A percentile compares a stretch with the other conserved stretches of the same genome.
These are phyloP conservation scores for Avena atlantica DNA, from an alignment of 176 grass and related monocot species.

Conservation along the genomic window DNA sequence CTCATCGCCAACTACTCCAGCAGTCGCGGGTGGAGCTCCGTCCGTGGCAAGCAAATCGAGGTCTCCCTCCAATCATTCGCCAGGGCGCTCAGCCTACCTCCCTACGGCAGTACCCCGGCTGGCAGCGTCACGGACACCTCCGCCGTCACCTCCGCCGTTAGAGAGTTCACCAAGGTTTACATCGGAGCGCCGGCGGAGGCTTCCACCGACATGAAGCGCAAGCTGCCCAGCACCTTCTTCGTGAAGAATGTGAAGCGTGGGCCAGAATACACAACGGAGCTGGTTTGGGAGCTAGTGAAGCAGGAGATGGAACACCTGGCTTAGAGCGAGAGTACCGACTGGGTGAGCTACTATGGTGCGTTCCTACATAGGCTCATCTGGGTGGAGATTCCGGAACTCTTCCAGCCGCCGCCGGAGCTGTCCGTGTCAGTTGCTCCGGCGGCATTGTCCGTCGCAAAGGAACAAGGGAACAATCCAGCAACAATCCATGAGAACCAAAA, in stretches of 20 bases:
- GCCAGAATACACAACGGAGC: neutral
- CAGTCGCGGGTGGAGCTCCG: neutral
- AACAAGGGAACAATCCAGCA: neutral
- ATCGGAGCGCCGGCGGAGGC: neutral
- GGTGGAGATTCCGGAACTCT: neutral
- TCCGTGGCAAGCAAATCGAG: neutral
- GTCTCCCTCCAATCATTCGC: neutral
- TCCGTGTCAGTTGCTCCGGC: neutral
- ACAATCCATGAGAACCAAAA: neutral
- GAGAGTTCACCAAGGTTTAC: neutral
- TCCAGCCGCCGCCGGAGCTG: neutral
- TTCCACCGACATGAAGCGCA: neutral
- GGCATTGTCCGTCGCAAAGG: neutral
- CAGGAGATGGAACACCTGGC: neutral
- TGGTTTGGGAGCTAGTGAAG: neutral
- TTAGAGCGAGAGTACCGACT: neutral
- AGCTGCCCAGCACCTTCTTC: too few relatives aligned
- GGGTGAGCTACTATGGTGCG: neutral
- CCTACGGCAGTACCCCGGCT: too few relatives aligned
- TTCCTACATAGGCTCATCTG: conserved; percentile 17
- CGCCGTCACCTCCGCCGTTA: neutral
- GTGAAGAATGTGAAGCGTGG: too few relatives aligned
- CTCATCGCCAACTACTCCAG: neutral
- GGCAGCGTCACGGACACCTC: neutral
- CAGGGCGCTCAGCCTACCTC: neutral